Evolutionary conservation across 129 eudicot species (phyloP), one percentile per base, ranked within the genome.

Genomic region (Smallanthus sonchifolius): DNA sequence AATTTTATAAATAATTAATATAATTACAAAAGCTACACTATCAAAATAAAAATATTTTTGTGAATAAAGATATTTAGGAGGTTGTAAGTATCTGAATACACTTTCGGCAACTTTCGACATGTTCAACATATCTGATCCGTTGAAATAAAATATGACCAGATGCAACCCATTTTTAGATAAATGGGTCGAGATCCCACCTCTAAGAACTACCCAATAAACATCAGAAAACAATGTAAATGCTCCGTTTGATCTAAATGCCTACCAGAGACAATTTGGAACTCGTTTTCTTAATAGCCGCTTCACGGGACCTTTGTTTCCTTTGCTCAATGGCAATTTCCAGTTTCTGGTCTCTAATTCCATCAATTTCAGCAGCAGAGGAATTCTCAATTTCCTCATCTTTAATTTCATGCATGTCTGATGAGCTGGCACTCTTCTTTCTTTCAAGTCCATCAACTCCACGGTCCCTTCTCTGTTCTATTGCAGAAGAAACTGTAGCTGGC

Each of bases 401-500:
- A 66, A 42, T 67, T 17, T 74, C 76, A 20, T 69, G 69, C 34
- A 74, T 35, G 62, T 65, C 69, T 51, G 82, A 45, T 60, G 79
- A 77, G 62, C 68, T 76, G 40, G 9, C 47, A 64, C 48, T 76
- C 77, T 5, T 73, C 77, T 64, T 60, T 45, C 72, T 70, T 77
- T 69, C 77, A 49, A 62, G 75, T 28, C 19, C 79, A 45, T 78
- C 80, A 54, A 84, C 67, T 74, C 67, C 86, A 60, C 38, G 30
- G 38, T 83, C 87, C 70, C 98, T 83, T 84, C 92, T 76, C 75
- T 85, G 83, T 82, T 88, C 93, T 59, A 94, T 81, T 17, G 98
- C 97, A 59, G 82, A 83, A 75, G 98, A 90, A 75, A 86, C 98
- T 60, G 92, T 82, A 70, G 97, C 80, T 30, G 99, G 96, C 56